Conservation (phyloP, 2,329 filamentous ascomycete species). For the Setomelanomma holmii region DNA sequence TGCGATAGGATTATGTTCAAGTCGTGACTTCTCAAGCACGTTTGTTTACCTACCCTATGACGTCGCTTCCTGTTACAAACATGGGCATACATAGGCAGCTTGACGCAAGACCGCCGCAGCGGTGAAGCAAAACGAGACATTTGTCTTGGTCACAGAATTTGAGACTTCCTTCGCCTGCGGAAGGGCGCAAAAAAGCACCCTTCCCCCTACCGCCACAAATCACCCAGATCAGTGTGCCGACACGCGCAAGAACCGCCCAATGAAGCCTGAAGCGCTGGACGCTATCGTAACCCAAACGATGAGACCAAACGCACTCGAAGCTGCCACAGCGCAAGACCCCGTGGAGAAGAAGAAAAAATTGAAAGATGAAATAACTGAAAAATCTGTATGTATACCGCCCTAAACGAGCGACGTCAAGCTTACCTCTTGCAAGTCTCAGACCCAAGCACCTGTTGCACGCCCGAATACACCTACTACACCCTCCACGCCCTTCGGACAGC, state of each 20-base stretch:
- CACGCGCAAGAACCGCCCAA: too few relatives aligned
- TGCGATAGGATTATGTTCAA: not conserved
- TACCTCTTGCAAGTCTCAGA: not conserved
- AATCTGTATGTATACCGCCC: not conserved
- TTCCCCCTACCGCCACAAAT: too few relatives aligned
- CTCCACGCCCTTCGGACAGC: slow-evolving; percentile 9
- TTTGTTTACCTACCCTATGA: slow-evolving; percentile 9
- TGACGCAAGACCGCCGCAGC: not conserved
- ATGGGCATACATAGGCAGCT: not conserved
- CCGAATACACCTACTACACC: not conserved
- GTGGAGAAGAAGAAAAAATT: not conserved
- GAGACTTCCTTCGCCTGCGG: too few relatives aligned
- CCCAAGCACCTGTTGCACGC: not conserved
- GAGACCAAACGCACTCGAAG: slow-evolving; percentile 24
- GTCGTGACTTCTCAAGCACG: not conserved
- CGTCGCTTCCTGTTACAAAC: slow-evolving; percentile 6
- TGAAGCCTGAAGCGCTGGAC: slow-evolving; percentile 26
- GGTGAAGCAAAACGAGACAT: not conserved
- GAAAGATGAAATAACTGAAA: not conserved
- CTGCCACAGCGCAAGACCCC: slow-evolving; percentile 6
- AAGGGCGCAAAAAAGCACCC: too few relatives aligned
- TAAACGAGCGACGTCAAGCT: too few relatives aligned
- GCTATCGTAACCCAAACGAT: slow-evolving; percentile 24
- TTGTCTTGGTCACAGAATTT: too few relatives aligned
- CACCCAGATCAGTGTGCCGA: too few relatives aligned